Conservation (phyloP, 2,329 filamentous ascomycete genomes). For the Albophoma yamanashiensis region DNA sequence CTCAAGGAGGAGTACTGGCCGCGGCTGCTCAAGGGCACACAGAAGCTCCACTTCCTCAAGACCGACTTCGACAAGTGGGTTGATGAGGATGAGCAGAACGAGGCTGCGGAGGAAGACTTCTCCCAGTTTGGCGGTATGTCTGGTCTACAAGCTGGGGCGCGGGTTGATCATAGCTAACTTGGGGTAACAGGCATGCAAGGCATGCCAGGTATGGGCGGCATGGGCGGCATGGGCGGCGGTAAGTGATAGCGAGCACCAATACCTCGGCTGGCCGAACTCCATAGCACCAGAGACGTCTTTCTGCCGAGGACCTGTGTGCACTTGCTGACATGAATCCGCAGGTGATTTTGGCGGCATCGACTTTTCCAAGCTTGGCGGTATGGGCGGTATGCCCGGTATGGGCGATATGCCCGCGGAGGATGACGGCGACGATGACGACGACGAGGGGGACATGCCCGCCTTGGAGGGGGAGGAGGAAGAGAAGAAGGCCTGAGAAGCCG, state of each 20-base stretch:
- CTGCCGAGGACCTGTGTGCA: neutral
- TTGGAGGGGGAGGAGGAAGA: conserved; percentile 48
- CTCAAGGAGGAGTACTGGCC: conserved; percentile 93
- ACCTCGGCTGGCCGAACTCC: neutral
- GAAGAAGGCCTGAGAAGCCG: conserved; percentile 23
- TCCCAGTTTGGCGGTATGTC: conserved; percentile 50
- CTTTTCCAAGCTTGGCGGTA: conserved; percentile 79
- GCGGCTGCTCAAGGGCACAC: conserved; percentile 77
- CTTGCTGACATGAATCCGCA: conserved; percentile 1
- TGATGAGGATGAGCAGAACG: conserved; percentile 97
- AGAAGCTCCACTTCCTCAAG: conserved; percentile 93
- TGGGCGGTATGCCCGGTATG: conserved; percentile 17
- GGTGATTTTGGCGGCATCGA: conserved; percentile 81
- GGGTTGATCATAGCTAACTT: neutral
- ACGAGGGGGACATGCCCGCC: conserved; percentile 77
- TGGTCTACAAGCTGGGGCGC: neutral
- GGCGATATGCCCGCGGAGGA: conserved; percentile 35
- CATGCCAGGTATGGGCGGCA: conserved; percentile 43
- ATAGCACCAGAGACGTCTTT: neutral
- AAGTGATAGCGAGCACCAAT: conserved; percentile 17
- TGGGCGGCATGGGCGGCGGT: conserved; percentile 23
- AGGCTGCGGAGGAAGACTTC: conserved; percentile 71
- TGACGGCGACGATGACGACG: conserved; percentile 44
- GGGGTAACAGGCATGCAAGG: conserved; percentile 31
- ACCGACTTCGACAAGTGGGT: conserved; percentile 99